These are phyloP conservation scores for Penicillium robsamsonii DNA, from an alignment of 495 filamentous ascomycete genomes.

Conservation along the genomic window DNA sequence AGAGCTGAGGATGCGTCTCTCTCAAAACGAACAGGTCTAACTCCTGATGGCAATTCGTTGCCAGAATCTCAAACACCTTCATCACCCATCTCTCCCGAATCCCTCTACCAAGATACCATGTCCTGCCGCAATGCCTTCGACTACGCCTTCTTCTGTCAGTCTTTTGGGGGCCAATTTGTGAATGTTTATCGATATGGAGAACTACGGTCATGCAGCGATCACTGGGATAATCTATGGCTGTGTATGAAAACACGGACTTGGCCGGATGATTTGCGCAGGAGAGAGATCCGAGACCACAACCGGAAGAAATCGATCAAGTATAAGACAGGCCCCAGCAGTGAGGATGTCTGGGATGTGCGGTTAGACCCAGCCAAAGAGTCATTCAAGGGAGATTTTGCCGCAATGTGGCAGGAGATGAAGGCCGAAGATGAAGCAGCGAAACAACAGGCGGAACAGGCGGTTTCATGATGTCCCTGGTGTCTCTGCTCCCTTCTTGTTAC, in stretches of 20 bases:
- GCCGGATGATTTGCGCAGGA: slow-evolving; percentile 47
- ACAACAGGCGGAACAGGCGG: slow-evolving; percentile 13
- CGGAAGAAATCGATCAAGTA: slow-evolving; percentile 71
- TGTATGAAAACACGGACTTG: slow-evolving; percentile 76
- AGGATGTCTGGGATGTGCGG: slow-evolving; percentile 87
- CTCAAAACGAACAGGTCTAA: slow-evolving; percentile 16
- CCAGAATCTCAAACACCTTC: slow-evolving; percentile 19
- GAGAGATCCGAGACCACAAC: slow-evolving; percentile 67
- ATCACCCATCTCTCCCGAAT: slow-evolving; percentile 53
- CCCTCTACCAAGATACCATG: slow-evolving; percentile 74
- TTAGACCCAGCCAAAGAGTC: slow-evolving; percentile 46
- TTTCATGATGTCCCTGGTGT: slow-evolving; percentile 12
- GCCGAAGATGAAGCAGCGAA: slow-evolving; percentile 37
- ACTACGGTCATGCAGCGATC: slow-evolving; percentile 69
- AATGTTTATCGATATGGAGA: slow-evolving; percentile 82
- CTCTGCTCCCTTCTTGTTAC: slow-evolving; percentile 4
- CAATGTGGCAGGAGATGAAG: slow-evolving; percentile 52
- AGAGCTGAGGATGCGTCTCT: slow-evolving; percentile 33
- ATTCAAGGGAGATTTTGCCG: slow-evolving; percentile 61
- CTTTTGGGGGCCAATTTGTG: slow-evolving; percentile 82
- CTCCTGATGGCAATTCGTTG: slow-evolving; percentile 16
- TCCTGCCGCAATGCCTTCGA: slow-evolving; percentile 91
- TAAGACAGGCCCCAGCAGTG: slow-evolving; percentile 71
- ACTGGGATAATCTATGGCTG: slow-evolving; percentile 90
- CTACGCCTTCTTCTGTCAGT: slow-evolving; percentile 91